Base-by-base conservation (phyloP, 139 green algal species). In the Chlorella sorokiniana region DNA sequence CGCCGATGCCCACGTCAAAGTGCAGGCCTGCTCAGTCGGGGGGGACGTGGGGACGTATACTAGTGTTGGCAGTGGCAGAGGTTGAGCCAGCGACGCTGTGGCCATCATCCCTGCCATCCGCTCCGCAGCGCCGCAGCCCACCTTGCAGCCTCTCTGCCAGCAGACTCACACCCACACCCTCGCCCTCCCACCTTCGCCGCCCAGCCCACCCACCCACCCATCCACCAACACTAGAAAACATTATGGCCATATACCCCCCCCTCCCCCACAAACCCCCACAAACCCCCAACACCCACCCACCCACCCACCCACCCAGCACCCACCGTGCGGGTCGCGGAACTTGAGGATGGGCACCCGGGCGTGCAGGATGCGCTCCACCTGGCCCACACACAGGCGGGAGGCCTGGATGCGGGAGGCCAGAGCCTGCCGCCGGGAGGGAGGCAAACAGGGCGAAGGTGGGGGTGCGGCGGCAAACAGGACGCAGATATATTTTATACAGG, bases 261-360 rank as follows among this genome's bases (percentile, higher is more conserved):
- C n/a, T n/a, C n/a, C 62, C 41, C 62, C 62, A 44, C 6, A 11
- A 16, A 4, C 35, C 64, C 18, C 64, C 64, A 10, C 1, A 4
- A 31, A 22, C 54, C 27, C 54, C 54, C 18, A 63, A 16, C 10
- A 14, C 45, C 45, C 23, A 25, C 69, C 68, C 29, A 7, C 3
- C 25, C 68, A 52, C 11, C 10, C 1, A 29, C n/a, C n/a, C n/a
- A n/a, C n/a, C n/a, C 48, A 16, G 11, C 2, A 27, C 71, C 71
- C 48, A 78, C 71, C 38, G 25, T 22, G n/a, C 3, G 40, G n/a
- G 18, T 93, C 81, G 18, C 51, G 42, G 37, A 92, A 93, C 64
- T 95, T 94, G 72, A 95, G 79, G 69, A 95, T 92, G 45, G 91
- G 91, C 72, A 95, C 89, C 0, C 91, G 81, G 1, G 91, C 91